Conservation (phyloP, 2,329 filamentous ascomycete species). For the Hymenoscyphus occultus region DNA sequence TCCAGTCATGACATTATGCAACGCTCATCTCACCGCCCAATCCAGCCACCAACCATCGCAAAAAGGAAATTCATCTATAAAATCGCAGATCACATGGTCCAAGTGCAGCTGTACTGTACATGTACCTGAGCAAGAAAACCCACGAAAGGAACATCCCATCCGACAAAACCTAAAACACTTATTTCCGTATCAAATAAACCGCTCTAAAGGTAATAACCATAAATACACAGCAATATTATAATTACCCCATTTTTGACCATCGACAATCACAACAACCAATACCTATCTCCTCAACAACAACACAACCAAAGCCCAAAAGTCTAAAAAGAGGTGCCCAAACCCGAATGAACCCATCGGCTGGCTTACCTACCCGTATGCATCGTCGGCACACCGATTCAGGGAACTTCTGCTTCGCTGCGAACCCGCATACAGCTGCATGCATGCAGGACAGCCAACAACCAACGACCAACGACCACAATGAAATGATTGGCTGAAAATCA, state of each 20-base stretch:
- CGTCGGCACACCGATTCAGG: background rate
- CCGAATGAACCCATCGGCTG: background rate
- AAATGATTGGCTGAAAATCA: background rate
- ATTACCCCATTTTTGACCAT: background rate
- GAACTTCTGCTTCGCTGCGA: background rate
- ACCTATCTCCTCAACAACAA: background rate
- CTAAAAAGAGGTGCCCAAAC: background rate
- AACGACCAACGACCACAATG: background rate
- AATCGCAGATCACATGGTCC: too few relatives aligned
- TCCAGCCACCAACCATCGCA: too few relatives aligned
- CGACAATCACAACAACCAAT: background rate
- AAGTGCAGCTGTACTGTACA: too few relatives aligned
- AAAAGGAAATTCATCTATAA: too few relatives aligned
- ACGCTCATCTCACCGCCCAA: too few relatives aligned
- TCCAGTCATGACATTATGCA: too few relatives aligned
- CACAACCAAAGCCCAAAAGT: background rate
- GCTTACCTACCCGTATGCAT: background rate
- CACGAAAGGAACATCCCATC: background rate
- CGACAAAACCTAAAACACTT: background rate
- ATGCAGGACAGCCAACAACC: background rate
- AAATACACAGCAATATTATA: too few relatives aligned
- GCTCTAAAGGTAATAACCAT: too few relatives aligned
- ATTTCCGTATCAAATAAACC: too few relatives aligned
- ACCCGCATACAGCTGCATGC: constrained; percentile 1
- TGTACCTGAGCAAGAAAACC: too few relatives aligned